Percentiles rank a stretch among this genome's conserved stretches.
phyloP scores from a whole-genome alignment of 345 rosid species.

The Populus nigra region DNA sequence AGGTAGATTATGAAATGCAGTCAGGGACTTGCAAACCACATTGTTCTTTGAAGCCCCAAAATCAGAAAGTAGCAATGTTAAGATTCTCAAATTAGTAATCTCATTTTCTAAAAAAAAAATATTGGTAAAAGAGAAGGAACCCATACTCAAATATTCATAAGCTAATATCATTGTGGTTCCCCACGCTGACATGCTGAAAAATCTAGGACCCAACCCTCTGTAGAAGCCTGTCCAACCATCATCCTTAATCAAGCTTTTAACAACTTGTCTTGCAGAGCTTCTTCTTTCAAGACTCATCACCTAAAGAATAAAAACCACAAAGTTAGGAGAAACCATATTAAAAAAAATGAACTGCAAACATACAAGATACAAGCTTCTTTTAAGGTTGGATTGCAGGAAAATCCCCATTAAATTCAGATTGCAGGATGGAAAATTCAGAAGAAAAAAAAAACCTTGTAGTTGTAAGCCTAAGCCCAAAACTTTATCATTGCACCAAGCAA shows the following conservation, averaged over 20 bases:
- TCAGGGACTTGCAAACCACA: background rate
- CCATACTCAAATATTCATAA: slow-evolving; percentile 94
- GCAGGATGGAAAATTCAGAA: background rate
- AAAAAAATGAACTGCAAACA: background rate
- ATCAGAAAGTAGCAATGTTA: background rate
- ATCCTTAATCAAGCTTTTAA: slow-evolving; percentile 65
- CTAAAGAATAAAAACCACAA: slow-evolving; percentile 31
- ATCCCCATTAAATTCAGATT: background rate
- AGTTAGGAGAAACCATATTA: background rate
- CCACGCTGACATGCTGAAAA: slow-evolving; percentile 99
- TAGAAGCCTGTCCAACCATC: slow-evolving; percentile 96
- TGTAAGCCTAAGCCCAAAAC: background rate
- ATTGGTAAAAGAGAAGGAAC: slow-evolving; percentile 12
- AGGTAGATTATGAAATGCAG: background rate
- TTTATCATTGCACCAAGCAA: background rate
- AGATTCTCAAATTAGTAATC: background rate
- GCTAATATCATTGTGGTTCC: slow-evolving; percentile 97
- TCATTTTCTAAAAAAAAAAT: background rate
- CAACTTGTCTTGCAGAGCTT: slow-evolving; percentile 66
- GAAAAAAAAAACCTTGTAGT: background rate
- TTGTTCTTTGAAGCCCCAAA: background rate
- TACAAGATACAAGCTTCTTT: background rate
- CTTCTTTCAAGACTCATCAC: slow-evolving; percentile 84
- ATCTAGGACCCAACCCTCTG: slow-evolving; percentile 91
- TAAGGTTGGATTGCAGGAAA: background rate